A percentile compares a stretch with the other conserved stretches of the same genome.
phyloP scores from a whole-genome alignment of 1,284 basidiomycete species.

The Marasmius sp. region DNA sequence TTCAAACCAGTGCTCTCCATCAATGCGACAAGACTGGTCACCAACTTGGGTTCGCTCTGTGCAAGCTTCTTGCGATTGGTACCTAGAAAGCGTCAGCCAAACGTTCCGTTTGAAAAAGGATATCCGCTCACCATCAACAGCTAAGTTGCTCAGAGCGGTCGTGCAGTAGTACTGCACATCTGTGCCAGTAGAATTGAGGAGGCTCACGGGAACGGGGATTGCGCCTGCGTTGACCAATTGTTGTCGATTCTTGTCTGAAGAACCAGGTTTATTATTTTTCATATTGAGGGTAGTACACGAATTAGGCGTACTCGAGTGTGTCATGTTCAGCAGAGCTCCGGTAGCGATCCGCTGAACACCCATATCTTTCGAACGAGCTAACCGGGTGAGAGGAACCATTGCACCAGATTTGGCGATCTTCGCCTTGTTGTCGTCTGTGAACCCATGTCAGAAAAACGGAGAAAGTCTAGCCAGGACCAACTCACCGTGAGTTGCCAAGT shows the following conservation, averaged over 20 bases:
- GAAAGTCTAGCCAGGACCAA: too few species aligned
- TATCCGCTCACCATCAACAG: slow-evolving; percentile 93
- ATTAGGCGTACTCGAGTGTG: slow-evolving; percentile 86
- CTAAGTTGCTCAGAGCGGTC: slow-evolving; percentile 97
- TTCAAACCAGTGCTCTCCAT: slow-evolving; percentile 99
- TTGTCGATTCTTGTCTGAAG: slow-evolving; percentile 93
- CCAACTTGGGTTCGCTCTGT: slow-evolving; percentile 92
- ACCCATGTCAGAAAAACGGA: too few species aligned
- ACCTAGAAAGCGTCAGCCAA: too few species aligned
- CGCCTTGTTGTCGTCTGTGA: too few species aligned
- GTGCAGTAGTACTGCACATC: slow-evolving; percentile 99
- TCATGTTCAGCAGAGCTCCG: slow-evolving; percentile 99
- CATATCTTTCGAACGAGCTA: too few species aligned
- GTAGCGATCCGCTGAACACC: too few species aligned
- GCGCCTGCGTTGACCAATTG: slow-evolving; percentile 99
- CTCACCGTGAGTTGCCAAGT: too few species aligned
- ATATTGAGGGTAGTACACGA: slow-evolving; percentile 1
- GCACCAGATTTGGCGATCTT: too few species aligned
- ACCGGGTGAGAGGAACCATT: too few species aligned
- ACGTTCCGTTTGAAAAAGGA: too few species aligned
- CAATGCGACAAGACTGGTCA: slow-evolving; percentile 90
- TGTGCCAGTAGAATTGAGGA: slow-evolving; percentile 96
- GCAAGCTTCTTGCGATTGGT: slow-evolving; percentile 97
- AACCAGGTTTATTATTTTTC: slow-evolving; percentile 6
- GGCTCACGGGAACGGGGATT: slow-evolving; percentile 94